Percentiles rank a stretch among this genome's conserved stretches.
Conservation (phyloP, 2,329 filamentous ascomycete genomes). For the Cytospora leucostoma region DNA sequence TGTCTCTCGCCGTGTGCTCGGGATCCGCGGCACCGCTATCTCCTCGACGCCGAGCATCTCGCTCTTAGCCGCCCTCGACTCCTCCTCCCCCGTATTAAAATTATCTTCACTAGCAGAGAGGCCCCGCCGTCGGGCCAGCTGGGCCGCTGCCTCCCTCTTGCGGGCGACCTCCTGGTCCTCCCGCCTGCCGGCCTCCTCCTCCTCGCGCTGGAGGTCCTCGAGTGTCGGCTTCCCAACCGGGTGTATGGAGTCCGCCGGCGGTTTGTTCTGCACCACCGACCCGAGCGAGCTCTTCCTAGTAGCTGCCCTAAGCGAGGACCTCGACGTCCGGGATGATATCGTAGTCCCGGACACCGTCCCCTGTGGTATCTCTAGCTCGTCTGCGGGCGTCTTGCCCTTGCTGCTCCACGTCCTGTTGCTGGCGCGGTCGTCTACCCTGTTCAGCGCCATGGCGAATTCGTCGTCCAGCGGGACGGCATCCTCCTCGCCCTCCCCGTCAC, state of each 20-base stretch:
- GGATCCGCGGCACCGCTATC: slow-evolving; percentile 30
- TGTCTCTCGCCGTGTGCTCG: slow-evolving; percentile 26
- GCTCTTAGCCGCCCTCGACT: slow-evolving; percentile 37
- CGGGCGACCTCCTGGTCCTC: slow-evolving; percentile 56
- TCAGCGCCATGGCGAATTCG: slow-evolving; percentile 83
- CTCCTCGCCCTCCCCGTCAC: slow-evolving; percentile 81
- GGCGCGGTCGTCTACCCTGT: slow-evolving; percentile 72
- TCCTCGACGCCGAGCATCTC: slow-evolving; percentile 36
- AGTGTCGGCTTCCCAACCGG: slow-evolving; percentile 46
- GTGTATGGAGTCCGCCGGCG: slow-evolving; percentile 41
- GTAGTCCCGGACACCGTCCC: slow-evolving; percentile 62
- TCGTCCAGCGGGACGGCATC: slow-evolving; percentile 92
- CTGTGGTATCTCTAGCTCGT: slow-evolving; percentile 38
- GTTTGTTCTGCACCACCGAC: slow-evolving; percentile 31
- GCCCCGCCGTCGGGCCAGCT: slow-evolving; percentile 53
- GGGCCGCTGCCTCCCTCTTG: slow-evolving; percentile 54
- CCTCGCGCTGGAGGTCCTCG: slow-evolving; percentile 50
- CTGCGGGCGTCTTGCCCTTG: slow-evolving; percentile 57
- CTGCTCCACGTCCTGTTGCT: slow-evolving; percentile 65
- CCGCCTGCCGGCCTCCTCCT: slow-evolving; percentile 51
- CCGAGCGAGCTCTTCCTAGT: slow-evolving; percentile 32
- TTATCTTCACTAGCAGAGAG: slow-evolving; percentile 38
- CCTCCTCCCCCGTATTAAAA: slow-evolving; percentile 39
- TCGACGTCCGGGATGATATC: slow-evolving; percentile 46
- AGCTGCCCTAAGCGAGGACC: slow-evolving; percentile 29